A percentile compares a stretch with the other conserved stretches of the same genome.
Conservation (phyloP, 202 grass and related monocot species). For the Zizania palustris region DNA sequence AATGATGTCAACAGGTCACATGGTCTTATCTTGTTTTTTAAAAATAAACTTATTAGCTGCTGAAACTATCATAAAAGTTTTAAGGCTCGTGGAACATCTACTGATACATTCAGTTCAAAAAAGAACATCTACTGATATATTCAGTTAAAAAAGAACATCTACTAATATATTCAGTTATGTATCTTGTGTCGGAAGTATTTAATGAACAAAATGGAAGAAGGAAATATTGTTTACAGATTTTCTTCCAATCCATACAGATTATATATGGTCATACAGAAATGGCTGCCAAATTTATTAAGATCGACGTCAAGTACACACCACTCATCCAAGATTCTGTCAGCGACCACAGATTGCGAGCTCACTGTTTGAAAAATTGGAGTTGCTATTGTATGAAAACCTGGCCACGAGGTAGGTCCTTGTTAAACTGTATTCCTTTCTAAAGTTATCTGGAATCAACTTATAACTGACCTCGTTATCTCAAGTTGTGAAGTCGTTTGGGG, state of each 20-base stretch:
- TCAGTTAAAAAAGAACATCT: background rate
- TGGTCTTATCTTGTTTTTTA: conserved; percentile 39
- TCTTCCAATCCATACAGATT: background rate
- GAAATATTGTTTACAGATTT: background rate
- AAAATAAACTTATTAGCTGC: conserved; percentile 6
- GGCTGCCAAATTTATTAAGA: too few species aligned
- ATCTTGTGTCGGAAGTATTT: background rate
- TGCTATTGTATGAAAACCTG: conserved; percentile 90
- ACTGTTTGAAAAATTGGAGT: conserved; percentile 90
- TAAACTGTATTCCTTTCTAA: conserved; percentile 16
- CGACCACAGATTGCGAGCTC: too few species aligned
- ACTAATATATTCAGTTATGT: background rate
- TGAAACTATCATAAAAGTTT: background rate
- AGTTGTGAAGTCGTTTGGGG: conserved; percentile 67
- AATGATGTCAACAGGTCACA: too few species aligned
- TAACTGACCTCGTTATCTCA: conserved; percentile 45
- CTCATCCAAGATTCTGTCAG: too few species aligned
- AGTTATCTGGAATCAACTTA: background rate
- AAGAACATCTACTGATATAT: background rate
- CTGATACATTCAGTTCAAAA: too few species aligned
- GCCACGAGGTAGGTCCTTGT: conserved; percentile 67
- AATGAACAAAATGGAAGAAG: background rate
- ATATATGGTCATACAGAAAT: conserved; percentile 8
- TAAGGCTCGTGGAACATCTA: background rate
- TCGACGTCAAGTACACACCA: too few species aligned